Conservation (phyloP, 257 asterid genomes). For the Knoxia roxburghii region DNA sequence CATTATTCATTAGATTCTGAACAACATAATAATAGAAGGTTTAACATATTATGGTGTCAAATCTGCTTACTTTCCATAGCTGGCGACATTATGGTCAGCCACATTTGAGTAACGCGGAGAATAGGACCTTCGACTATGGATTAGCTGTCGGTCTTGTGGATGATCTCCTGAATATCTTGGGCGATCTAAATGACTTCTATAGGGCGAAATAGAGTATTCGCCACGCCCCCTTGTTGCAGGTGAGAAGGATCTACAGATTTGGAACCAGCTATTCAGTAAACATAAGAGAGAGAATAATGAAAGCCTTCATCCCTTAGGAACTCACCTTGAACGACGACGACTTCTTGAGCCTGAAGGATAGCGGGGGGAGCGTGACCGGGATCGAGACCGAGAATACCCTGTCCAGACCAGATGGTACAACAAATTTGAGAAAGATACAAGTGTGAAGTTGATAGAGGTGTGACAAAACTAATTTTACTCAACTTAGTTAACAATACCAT, state of each 20-base stretch:
- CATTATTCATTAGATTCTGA: background rate
- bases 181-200: slow-evolving; percentile 25
- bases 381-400: slow-evolving; percentile 28
- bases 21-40: background rate
- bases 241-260: slow-evolving; percentile 25
- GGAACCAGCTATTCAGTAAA: background rate
- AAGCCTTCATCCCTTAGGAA: background rate
- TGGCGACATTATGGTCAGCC: slow-evolving; percentile 15
- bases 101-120: slow-evolving; percentile 18
- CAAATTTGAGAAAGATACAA: background rate
- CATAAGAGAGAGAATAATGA: background rate
- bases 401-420: slow-evolving; percentile 10
- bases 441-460: background rate
- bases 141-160: slow-evolving; percentile 11
- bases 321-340: slow-evolving; percentile 29
- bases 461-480: background rate
- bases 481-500: too few relatives aligned
- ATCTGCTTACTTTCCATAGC: slow-evolving; percentile 20
- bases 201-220: slow-evolving; percentile 25
- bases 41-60: background rate
- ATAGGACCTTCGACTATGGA: slow-evolving; percentile 17
- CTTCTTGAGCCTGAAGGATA: slow-evolving; percentile 29
- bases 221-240: slow-evolving; percentile 24
- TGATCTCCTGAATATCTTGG: slow-evolving; percentile 24
- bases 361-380: slow-evolving; percentile 31